These are phyloP conservation scores for Phtheirospermum japonicum DNA, from an alignment of 257 asterid species.

Conservation along the genomic window DNA sequence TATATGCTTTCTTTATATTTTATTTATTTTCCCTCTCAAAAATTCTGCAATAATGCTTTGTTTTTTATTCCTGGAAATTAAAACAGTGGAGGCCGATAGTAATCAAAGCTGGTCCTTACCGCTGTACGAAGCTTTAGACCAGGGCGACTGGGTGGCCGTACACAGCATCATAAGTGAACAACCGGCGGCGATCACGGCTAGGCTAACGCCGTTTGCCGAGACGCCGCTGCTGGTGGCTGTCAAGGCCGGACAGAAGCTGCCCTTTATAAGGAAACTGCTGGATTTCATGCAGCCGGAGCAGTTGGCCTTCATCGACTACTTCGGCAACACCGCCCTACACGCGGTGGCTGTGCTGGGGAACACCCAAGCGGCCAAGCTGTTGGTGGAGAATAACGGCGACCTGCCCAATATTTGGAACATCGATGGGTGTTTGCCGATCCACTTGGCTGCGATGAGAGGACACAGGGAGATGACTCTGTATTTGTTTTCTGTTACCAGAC, in stretches of 20 bases:
- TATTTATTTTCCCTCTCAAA: too few relatives aligned
- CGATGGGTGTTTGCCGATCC: constrained; percentile 28
- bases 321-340: constrained; percentile 33
- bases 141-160: constrained; percentile 27
- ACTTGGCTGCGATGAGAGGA: constrained; percentile 29
- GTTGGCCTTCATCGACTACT: constrained; percentile 27
- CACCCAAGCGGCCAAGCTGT: constrained; percentile 5
- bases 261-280: constrained; percentile 26
- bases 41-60: too few relatives aligned
- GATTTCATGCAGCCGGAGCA: constrained; percentile 29
- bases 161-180: constrained; percentile 6
- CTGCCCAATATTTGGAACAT: constrained; percentile 27
- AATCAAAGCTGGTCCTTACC: constrained; percentile 25
- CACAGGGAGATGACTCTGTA: constrained; percentile 32
- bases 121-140: constrained; percentile 23
- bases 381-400: background rate
- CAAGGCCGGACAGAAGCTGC: constrained; percentile 25
- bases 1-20: too few relatives aligned
- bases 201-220: constrained; percentile 32
- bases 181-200: constrained; percentile 27
- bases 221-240: constrained; percentile 34
- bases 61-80: too few relatives aligned
- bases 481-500: constrained; percentile 22
- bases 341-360: constrained; percentile 33
- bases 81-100: constrained; percentile 28